Base-by-base conservation (phyloP, 352 stramenopile genomes). In the Peronospora belbahrii region DNA sequence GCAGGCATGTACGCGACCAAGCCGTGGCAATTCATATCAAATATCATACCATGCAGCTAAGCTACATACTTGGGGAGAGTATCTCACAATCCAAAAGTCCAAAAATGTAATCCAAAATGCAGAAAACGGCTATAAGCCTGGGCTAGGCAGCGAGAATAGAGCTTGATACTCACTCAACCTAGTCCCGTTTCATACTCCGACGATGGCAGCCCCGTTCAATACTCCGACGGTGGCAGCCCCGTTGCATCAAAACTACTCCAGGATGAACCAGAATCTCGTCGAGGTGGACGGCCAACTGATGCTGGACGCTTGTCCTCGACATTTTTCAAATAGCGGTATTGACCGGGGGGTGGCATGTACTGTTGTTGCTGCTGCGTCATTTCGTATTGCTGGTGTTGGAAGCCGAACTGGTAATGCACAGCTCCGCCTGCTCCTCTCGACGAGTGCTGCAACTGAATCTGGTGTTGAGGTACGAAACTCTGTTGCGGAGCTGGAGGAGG, bases 251-350 rank as follows among this genome's bases (percentile, higher is more conserved):
- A 82, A 45, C 52, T 73, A 18, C 62, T 61, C 51, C 74, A 81
- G 38, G 74, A 86, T 32, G 71, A 79, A 14, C 68, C 50, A 20
- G 68, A 67, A 36, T 88, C 77, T 31, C 77, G 69, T 19, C 67
- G 59, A 4, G 65, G 65, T 7, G 55, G 62, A 54, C 28, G 67
- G 39, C 33, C 47, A 39, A 6, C 37, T 11, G 45, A 48, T 31
- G 64, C 78, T 66, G 40, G 53, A 4, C 60, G 49, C 35, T 70
- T 70, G 35, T 86, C 67, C 30, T 85, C 77, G 65, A 85, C 82
- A 38, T 52, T 69, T 44, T 83, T 85, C 47, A 83, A 56, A 52
- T 86, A 88, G 17, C 75, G 77, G 45, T 69, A 88, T 31, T 80
- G 70, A 4, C 56, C 42, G 9, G 63, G 52, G 33, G 48, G 55